Evolutionary conservation across 768 basidiomycete genomes (phyloP), one percentile per base, ranked within the genome.

Genomic region (Podaxis rugospora): DNA sequence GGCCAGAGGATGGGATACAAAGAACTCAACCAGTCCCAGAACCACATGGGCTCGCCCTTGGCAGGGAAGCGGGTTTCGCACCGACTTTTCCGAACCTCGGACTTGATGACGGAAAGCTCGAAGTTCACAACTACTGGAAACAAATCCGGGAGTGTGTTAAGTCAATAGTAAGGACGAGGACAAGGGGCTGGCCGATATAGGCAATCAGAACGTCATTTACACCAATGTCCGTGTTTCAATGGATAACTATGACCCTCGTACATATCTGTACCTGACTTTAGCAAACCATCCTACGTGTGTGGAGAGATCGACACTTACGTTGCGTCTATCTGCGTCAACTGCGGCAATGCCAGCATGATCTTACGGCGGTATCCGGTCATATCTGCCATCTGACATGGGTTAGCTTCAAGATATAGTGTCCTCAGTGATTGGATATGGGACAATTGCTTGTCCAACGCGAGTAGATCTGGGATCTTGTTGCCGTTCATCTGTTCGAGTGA

Each of bases 401-500:
- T 99, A 4, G 85, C 89, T 75, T 99, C 97, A 25, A 99, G 84
- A 71, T 99, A 99, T 5, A 99, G 79, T 1, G 97, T 99, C 69
- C 88, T 81, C 11, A 99, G 79, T 0, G 85, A 79, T 5, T 74
- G 52, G 32, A 92, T 77, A 11, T 80, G 75, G 60, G 75, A 72
- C 57, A 96, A 81, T 70, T 95, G 82, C 0, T 79, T 71, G 39
- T 90, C 89, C 5, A 98, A 76, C 2, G 83, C 78, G 6, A 74
- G 78, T 6, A 98, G 75, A 62, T 87, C 83, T 3, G 86, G 77
- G 46, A 99, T 90, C 67, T 87, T 78, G 74, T 99, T 99, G 64
- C 92, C 83, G 71, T 88, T 97, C 64, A 95, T 83, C 95, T 98
- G 32, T 5, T 5, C 2, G 25, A 35, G 70, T n/a, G 46, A 32